These are phyloP conservation scores for Syzygium jambos DNA, from an alignment of 345 rosid genomes.

Conservation along the genomic window DNA sequence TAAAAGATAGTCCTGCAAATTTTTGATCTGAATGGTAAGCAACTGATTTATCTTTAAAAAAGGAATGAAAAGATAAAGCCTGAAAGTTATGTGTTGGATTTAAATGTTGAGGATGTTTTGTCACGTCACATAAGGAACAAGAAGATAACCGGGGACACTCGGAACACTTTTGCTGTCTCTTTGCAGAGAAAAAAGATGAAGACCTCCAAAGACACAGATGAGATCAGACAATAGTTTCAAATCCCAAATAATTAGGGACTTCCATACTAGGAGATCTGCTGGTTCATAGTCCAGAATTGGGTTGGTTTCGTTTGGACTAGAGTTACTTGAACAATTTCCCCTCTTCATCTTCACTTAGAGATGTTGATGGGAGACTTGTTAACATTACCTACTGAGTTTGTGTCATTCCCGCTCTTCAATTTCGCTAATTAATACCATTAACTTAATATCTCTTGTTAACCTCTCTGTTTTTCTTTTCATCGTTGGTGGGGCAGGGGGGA, in stretches of 20 bases:
- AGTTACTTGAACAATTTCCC: not conserved
- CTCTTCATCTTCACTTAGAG: not conserved
- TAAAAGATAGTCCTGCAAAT: not conserved
- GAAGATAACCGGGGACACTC: not conserved
- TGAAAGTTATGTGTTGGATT: not conserved
- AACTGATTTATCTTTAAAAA: not conserved
- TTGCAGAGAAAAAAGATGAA: not conserved
- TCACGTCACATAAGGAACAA: not conserved
- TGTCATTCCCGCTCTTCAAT: not conserved
- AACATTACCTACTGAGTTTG: not conserved
- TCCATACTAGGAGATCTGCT: not conserved
- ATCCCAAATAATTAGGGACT: not conserved
- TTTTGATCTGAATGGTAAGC: not conserved
- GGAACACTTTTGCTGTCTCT: not conserved
- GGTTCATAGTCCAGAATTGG: not conserved
- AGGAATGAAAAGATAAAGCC: not conserved
- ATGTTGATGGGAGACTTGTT: not conserved
- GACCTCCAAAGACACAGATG: not conserved
- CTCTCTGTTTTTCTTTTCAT: not conserved
- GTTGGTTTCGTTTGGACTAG: not conserved
- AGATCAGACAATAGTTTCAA: not conserved
- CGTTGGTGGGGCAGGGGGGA: not conserved
- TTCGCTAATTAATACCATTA: not conserved
- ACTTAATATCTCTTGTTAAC: not conserved
- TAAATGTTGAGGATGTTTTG: not conserved